Evolutionary conservation across 2,329 filamentous ascomycete genomes (phyloP), one percentile per base, ranked within the genome.

Genomic region (Neonectria ditissima): DNA sequence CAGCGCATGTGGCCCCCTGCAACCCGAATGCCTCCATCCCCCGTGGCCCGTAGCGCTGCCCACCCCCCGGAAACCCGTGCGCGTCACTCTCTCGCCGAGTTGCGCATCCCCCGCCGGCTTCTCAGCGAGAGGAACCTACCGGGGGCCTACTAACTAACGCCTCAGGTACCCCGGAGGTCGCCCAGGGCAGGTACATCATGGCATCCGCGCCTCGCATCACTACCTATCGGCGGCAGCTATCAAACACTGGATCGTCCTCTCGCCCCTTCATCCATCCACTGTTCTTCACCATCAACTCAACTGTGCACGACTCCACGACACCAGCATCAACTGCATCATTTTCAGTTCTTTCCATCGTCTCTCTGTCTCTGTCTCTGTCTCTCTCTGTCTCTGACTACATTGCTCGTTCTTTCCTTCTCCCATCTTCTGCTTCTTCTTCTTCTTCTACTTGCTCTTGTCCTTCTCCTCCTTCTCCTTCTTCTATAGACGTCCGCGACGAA

Each of bases 281-380:
- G 59, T 63, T 63, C 66, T 67, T 62, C 70, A 69, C 61, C 70
- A 67, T 65, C 62, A 68, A 50, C 62, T 55, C 62, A 69, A 63
- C 62, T 60, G 63, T 67, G 69, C 65, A 73, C 68, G 63, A 73
- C 68, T 71, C 67, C 55, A 73, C 71, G 66, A 74, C 65, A 70
- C 58, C 68, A 71, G 61, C 63, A 67, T 59, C 66, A 69, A 67
- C 68, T 70, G 63, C 69, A 69, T 60, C 24, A 26, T 62, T 67
- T 67, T 66, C 68, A 45, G 44, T 48, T 59, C 47, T 54, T 52
- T 55, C 47, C 43, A 24, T 39, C 50, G 60, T 56, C 59, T 58
- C 59, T 70, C 54, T 59, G 54, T 69, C 68, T 48, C 59, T 70
- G 51, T 59, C 55, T 69, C 68, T 47, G 60, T 55, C 58, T 57